Base-by-base conservation (phyloP, 2,329 filamentous ascomycete species). In the Trichophyton rubrum region DNA sequence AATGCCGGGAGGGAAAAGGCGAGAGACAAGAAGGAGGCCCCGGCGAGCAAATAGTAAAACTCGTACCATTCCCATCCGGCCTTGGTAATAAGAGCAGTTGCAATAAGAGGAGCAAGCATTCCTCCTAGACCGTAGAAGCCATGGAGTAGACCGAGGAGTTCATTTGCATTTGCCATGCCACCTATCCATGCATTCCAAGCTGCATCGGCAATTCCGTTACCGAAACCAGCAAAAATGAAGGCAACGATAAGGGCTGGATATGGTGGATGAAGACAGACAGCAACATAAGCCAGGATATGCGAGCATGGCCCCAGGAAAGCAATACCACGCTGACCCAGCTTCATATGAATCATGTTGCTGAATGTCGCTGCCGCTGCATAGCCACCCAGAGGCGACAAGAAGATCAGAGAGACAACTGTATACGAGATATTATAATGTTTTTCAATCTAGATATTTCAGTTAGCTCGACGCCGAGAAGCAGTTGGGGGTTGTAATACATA, bases 31-130 rank as follows among this genome's bases (percentile, higher is more conserved):
- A 71, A 75, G 0, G 82, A 79, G 58, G 82, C 70, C 15, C 79
- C 64, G 66, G 85, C 78, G 82, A 89, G 86, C 60, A 89, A 72
- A 68, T 89, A 89, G 72, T 88, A 90, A 72, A 87, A 90, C 8
- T 77, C 75, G 67, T 85, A 89, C 88, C 88, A 92, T 1, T 75
- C 74, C 60, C 85, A 70, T 6, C 74, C 65, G 0, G 74, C 81
- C 66, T 83, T 85, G 0, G 85, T 84, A 38, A 90, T 81, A 80
- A 91, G 85, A 15, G 80, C 79, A 0, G 87, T 89, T 3, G 87
- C 86, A 63, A 90, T 79, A 2, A 89, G 72, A 0, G 88, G 88
- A 1, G 79, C 77, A n/a, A 89, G 75, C 0, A 85, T 84, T 1
- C 84, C 86, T 1, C 87, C 87, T 0, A 87, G 67, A 1, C 86